Percentiles rank a stretch among this genome's conserved stretches.
These are phyloP conservation scores for Chondrus crispus DNA, from an alignment of 23 red algal genomes.

Conservation along the genomic window DNA sequence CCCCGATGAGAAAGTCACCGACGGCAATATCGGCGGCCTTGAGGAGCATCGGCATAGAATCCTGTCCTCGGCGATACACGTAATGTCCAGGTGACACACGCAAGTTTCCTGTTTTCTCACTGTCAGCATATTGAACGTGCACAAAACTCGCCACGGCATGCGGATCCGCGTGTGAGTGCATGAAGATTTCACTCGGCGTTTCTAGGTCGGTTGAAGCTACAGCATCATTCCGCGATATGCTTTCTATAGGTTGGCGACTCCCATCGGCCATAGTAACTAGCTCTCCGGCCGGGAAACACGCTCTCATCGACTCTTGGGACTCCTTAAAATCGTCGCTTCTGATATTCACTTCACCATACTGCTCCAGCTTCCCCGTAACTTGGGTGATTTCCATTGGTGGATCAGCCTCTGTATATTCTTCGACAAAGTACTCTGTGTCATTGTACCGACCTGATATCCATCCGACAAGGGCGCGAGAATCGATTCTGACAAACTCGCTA, in stretches of 20 bases:
- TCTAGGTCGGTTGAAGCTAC: neutral
- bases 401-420: no score
- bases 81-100: neutral
- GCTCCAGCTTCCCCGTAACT: no score
- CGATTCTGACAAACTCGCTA: no score
- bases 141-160: conserved; percentile 4
- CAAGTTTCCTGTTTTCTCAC: no score
- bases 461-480: no score
- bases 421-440: no score
- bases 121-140: neutral
- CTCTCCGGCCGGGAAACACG: conserved; percentile 42
- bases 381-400: no score
- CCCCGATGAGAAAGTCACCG: neutral
- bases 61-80: neutral
- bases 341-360: no score
- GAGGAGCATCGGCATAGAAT: neutral
- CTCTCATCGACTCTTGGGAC: no score
- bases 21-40: neutral
- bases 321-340: no score
- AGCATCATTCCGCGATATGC: conserved; percentile 1
- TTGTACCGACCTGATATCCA: no score
- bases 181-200: neutral
- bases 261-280: neutral
- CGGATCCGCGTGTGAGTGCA: conserved; percentile 28
- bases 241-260: neutral